These are phyloP conservation scores for Pseudozyma pruni DNA, from an alignment of 1,284 basidiomycete species.

Conservation along the genomic window DNA sequence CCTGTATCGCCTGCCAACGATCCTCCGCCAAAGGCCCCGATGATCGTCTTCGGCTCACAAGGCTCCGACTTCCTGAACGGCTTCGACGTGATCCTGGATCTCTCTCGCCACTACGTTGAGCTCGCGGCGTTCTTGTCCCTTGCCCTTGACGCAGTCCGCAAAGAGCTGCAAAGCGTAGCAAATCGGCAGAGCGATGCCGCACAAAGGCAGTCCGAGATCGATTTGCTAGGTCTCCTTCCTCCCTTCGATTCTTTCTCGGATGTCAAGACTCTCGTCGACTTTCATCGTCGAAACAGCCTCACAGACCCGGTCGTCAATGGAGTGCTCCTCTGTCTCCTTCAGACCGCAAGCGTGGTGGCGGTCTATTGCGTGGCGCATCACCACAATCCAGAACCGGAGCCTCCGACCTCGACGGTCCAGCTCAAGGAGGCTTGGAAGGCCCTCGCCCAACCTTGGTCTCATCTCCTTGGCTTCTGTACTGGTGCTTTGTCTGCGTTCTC, in stretches of 20 bases:
- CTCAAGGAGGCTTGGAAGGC: conserved; percentile 24
- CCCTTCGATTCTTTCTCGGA: conserved; percentile 30
- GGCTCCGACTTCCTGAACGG: conserved; percentile 37
- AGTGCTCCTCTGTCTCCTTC: conserved; percentile 40
- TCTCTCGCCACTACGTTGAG: conserved; percentile 11
- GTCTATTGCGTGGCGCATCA: conserved; percentile 11
- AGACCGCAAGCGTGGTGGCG: conserved; percentile 31
- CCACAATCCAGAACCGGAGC: background rate
- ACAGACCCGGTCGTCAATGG: conserved; percentile 42
- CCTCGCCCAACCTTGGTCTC: conserved; percentile 12
- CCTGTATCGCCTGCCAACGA: background rate
- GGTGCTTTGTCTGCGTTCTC: conserved; percentile 33
- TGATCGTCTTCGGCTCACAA: conserved; percentile 45
- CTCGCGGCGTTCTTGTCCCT: conserved; percentile 35
- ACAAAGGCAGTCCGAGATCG: conserved; percentile 13
- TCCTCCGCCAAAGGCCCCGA: conserved; percentile 4
- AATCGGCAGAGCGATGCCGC: background rate
- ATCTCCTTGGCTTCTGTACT: conserved; percentile 44
- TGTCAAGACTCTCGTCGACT: conserved; percentile 18
- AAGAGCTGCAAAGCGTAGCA: conserved; percentile 32
- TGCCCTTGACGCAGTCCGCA: conserved; percentile 28
- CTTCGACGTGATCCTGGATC: conserved; percentile 24
- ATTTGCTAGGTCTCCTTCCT: conserved; percentile 33
- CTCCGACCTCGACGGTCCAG: background rate
- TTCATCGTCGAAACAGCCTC: conserved; percentile 22